phyloP scores from a whole-genome alignment of 805 yeast genomes.

The Huiozyma sinensis region DNA sequence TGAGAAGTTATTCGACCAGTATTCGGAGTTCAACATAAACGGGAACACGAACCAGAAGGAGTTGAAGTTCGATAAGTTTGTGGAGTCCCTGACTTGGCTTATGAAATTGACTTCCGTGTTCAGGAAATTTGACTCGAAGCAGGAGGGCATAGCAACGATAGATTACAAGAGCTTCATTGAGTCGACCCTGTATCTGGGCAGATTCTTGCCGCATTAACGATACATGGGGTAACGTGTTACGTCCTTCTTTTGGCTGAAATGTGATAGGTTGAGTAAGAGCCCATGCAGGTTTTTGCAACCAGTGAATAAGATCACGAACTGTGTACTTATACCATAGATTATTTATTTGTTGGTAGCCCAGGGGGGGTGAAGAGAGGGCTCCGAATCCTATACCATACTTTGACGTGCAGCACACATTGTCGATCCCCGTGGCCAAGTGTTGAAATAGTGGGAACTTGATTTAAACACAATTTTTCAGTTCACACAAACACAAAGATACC shows the following conservation, averaged over 20 bases:
- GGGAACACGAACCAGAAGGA: constrained; percentile 24
- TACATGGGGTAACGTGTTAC: not conserved
- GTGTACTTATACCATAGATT: too few species aligned
- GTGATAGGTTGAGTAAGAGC: not conserved
- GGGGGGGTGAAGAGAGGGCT: too few species aligned
- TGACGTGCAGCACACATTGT: too few species aligned
- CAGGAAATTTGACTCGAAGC: constrained; percentile 63
- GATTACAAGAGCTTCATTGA: constrained; percentile 57
- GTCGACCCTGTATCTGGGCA: constrained; percentile 34
- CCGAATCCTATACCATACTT: too few species aligned
- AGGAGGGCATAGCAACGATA: constrained; percentile 61
- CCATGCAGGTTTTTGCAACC: not conserved
- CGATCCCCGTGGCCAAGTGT: too few species aligned
- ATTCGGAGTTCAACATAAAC: constrained; percentile 23
- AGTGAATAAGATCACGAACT: too few species aligned
- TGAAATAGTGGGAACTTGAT: too few species aligned
- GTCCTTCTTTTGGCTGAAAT: not conserved
- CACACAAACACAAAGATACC: too few species aligned
- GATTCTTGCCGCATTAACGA: constrained; percentile 22
- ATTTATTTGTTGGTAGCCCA: too few species aligned
- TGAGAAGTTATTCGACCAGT: constrained; percentile 28
- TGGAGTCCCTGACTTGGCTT: constrained; percentile 68
- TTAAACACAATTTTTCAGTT: too few species aligned
- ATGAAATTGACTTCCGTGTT: constrained; percentile 69
- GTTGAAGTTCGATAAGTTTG: constrained; percentile 70